A percentile compares a stretch with the other conserved stretches of the same genome.
Evolutionary conservation across 2,329 filamentous ascomycete species (phyloP).

Genomic region (Xylariaceae sp.): DNA sequence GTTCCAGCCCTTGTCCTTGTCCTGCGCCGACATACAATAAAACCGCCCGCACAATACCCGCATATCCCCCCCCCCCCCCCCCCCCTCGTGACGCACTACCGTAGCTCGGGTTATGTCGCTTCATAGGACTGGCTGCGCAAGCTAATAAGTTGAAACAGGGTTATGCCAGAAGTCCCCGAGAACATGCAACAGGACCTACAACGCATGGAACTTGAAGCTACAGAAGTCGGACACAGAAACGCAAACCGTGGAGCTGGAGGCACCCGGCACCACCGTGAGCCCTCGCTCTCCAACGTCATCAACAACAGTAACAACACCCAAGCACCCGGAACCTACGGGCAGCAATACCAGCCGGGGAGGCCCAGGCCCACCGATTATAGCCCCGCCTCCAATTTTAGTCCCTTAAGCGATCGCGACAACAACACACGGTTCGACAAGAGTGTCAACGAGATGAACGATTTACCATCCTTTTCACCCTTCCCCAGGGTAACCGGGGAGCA

Average conservation of each 20-base stretch:
- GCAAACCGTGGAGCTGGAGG: constrained; percentile 25
- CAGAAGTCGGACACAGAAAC: constrained; percentile 40
- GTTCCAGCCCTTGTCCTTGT: too few species aligned
- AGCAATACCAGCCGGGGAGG: constrained; percentile 28
- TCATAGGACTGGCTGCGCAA: background rate
- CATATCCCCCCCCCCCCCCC: background rate
- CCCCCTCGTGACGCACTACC: too few species aligned
- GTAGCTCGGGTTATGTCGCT: too few species aligned
- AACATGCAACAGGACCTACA: constrained; percentile 95
- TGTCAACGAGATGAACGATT: constrained; percentile 42
- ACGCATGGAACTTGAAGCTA: constrained; percentile 78
- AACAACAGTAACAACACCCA: constrained; percentile 24
- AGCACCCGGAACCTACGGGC: constrained; percentile 23
- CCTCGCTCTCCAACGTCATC: constrained; percentile 38
- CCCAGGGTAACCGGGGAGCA: constrained; percentile 82
- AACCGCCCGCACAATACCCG: too few species aligned
- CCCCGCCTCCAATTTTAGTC: constrained; percentile 32
- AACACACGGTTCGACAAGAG: constrained; percentile 35
- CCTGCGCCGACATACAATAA: too few species aligned
- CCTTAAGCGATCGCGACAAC: constrained; percentile 38
- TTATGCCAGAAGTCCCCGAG: constrained; percentile 92
- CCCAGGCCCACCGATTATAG: constrained; percentile 30
- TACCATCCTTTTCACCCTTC: constrained; percentile 85
- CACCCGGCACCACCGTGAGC: constrained; percentile 37
- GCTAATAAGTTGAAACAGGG: constrained; percentile 45